Conservation (phyloP, 2,329 filamentous ascomycete genomes). For the Passalora sequoiae region DNA sequence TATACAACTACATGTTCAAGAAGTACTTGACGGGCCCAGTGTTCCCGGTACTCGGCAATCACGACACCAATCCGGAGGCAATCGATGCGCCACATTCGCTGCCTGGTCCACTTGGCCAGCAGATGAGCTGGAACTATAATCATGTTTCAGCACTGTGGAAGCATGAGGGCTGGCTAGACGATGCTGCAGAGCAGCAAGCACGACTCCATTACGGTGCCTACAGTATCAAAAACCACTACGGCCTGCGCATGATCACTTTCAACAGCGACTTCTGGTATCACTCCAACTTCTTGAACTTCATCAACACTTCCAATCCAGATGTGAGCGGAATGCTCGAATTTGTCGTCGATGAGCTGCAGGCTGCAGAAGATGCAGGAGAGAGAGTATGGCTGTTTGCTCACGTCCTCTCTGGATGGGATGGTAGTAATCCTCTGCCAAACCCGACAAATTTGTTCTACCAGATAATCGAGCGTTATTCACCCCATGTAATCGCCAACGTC, state of each 20-base stretch:
- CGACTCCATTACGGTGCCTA: slow-evolving; percentile 53
- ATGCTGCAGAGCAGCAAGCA: slow-evolving; percentile 43
- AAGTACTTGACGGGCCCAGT: slow-evolving; percentile 53
- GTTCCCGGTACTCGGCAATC: slow-evolving; percentile 54
- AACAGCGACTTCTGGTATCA: slow-evolving; percentile 50
- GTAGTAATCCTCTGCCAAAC: slow-evolving; percentile 49
- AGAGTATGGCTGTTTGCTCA: slow-evolving; percentile 53
- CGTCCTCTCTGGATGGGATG: slow-evolving; percentile 54
- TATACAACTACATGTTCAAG: slow-evolving; percentile 52
- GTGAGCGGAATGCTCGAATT: slow-evolving; percentile 47
- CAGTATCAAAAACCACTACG: slow-evolving; percentile 50
- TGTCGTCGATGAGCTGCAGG: slow-evolving; percentile 49
- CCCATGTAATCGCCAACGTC: slow-evolving; percentile 51
- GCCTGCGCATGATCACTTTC: slow-evolving; percentile 49
- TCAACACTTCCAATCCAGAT: slow-evolving; percentile 50
- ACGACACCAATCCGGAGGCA: slow-evolving; percentile 52
- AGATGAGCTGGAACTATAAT: slow-evolving; percentile 56
- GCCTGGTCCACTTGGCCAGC: slow-evolving; percentile 49
- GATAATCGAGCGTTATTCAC: slow-evolving; percentile 51
- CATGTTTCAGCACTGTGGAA: slow-evolving; percentile 53
- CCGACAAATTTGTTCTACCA: slow-evolving; percentile 53
- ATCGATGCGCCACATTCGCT: slow-evolving; percentile 51
- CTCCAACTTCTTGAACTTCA: slow-evolving; percentile 46
- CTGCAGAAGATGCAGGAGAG: slow-evolving; percentile 49
- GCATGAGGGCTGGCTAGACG: slow-evolving; percentile 52